phyloP scores from a whole-genome alignment of 2,329 filamentous ascomycete species.

The Madurella fahalii region DNA sequence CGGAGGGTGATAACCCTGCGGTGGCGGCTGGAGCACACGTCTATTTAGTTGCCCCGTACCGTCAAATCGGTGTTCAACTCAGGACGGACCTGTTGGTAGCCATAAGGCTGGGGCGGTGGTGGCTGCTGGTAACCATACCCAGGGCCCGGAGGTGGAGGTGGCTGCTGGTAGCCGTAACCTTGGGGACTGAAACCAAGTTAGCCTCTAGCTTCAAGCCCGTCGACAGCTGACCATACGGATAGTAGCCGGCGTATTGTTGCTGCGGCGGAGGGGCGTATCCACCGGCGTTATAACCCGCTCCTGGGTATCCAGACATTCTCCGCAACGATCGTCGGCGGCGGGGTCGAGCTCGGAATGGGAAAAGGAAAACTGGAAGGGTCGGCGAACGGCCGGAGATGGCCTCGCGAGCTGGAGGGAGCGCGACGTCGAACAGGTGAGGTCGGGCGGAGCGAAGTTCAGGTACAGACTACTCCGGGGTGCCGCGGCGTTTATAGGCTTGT shows the following conservation, averaged over 20 bases:
- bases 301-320: slow-evolving; percentile 61
- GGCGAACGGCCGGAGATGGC: slow-evolving; percentile 10
- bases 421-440: slow-evolving; percentile 2
- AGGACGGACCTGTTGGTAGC: slow-evolving; percentile 38
- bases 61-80: not conserved
- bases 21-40: slow-evolving; percentile 29
- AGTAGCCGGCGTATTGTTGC: slow-evolving; percentile 46
- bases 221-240: slow-evolving; percentile 44
- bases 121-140: slow-evolving; percentile 46
- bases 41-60: slow-evolving; percentile 20
- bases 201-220: slow-evolving; percentile 14
- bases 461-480: not conserved
- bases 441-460: not conserved
- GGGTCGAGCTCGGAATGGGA: not conserved
- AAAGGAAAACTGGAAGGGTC: not conserved
- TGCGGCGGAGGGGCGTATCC: slow-evolving; percentile 39
- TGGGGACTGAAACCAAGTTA: slow-evolving; percentile 16
- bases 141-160: slow-evolving; percentile 35
- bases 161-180: slow-evolving; percentile 46
- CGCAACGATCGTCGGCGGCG: not conserved
- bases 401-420: slow-evolving; percentile 4
- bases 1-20: slow-evolving; percentile 42
- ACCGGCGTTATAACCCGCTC: slow-evolving; percentile 49
- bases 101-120: slow-evolving; percentile 38
- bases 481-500: not conserved